Base-by-base conservation (phyloP, 169 alveolate species). In the Babesia divergens region DNA sequence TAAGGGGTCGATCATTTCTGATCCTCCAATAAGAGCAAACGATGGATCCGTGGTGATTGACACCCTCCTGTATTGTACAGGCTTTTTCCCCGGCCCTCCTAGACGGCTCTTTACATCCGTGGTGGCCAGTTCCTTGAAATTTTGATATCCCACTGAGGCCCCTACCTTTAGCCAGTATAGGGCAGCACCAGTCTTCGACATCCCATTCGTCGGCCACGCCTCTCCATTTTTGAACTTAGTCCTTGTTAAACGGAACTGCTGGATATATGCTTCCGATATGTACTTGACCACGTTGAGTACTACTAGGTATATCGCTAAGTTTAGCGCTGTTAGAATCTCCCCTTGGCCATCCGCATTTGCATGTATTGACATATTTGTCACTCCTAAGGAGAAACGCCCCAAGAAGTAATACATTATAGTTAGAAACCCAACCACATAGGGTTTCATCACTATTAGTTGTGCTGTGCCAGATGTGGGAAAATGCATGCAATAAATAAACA, bases 181-280 rank as follows among this genome's bases (percentile, higher is more conserved):
- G 49, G 47, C 24, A 5, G 60, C 59, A 5, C 31, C 14, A 35
- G 16, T 14, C 20, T 8, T 16, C 28, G 40, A n/a, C 72, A 62
- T 62, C 1, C 72, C 72, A 1, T 62, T 59, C 11, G 72, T 62
- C 22, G 72, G 72, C 72, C 72, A 62, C 49, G 56, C 60, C 24
- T 44, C 50, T 3, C 72, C 59, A 11, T 6, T 4, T 16, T 38
- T 35, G 59, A 2, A 38, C 31, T 6, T 20, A 4, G 16, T 16
- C 59, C 59, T 62, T 6, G 49, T 2, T 5, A 11, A 32, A 3
- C 51, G 22, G 49, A 42, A 62, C 9, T 62, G 44, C 28, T 62
- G 49, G 7, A 62, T 62, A 13, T 62, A 62, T 5, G 59, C 72
- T 29, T 62, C 72, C 26, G 72, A 62, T 20, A 62, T 44, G 31